Conservation (phyloP, 2,329 filamentous ascomycete species). For the Fusarium armeniacum region DNA sequence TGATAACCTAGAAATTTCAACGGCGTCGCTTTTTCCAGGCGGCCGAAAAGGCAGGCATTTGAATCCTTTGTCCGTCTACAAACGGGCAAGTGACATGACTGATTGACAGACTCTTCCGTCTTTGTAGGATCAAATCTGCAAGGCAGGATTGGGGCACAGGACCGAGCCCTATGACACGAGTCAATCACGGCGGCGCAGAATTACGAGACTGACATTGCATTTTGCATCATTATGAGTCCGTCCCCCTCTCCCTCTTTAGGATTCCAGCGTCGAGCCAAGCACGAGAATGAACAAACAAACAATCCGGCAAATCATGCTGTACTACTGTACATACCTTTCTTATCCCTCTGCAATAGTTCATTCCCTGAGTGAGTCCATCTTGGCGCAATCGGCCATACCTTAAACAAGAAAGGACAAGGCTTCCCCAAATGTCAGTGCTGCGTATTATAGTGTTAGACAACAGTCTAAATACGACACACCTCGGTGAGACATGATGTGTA, state of each 20-base stretch:
- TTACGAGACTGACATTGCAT: not conserved
- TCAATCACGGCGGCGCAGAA: slow-evolving; percentile 11
- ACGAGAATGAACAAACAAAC: not conserved
- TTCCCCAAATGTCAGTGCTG: slow-evolving; percentile 12
- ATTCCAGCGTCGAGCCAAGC: not conserved
- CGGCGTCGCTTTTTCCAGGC: not conserved
- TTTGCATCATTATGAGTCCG: slow-evolving; percentile 1
- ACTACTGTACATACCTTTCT: not conserved
- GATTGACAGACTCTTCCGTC: not conserved
- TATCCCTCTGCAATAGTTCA: not conserved
- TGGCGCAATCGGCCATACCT: not conserved
- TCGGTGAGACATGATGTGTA: slow-evolving; percentile 43
- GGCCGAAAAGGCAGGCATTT: not conserved
- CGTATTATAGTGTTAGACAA: slow-evolving; percentile 16
- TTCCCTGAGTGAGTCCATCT: not conserved
- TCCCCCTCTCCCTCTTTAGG: not conserved
- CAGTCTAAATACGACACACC: slow-evolving; percentile 4
- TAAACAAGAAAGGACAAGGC: not conserved
- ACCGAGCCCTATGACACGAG: slow-evolving; percentile 7
- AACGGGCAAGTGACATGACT: not conserved
- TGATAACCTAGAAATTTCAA: not conserved
- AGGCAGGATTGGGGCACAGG: slow-evolving; percentile 34
- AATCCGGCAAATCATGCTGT: not conserved
- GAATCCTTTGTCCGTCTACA: slow-evolving; percentile 2
- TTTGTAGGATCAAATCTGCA: slow-evolving; percentile 14